Base-by-base conservation (phyloP, 768 basidiomycete genomes). In the Sutorius australiensis region DNA sequence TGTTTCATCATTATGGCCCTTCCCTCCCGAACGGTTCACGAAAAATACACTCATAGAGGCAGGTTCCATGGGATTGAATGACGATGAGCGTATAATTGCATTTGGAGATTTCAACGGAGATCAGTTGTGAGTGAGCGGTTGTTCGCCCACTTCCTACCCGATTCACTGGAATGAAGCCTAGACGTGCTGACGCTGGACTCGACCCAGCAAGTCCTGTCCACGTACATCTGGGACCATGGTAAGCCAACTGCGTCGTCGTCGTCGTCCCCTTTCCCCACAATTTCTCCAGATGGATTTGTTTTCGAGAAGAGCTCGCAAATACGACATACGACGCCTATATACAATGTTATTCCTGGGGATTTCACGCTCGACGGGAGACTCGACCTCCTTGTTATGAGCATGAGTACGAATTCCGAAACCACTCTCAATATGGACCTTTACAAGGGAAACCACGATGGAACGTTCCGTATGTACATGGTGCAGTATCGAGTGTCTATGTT, bases 91-190 rank as follows among this genome's bases (percentile, higher is more conserved):
- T 47, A 79, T 97, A 17, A 78, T 92, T 54, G 95, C 94, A 8
- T 90, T 92, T 61, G 97, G 94, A 31, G 95, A 99, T 73, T 95
- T 95, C 69, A 84, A 98, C 67, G 94, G 91, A 5, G 93, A 98
- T 69, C 94, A 98, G 67, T 89, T 90, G 93, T 97, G 67, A 66
- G 90, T 73, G 17, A 53, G 39, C 43, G 36, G 16, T 16, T 5
- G 10, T 19, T 11, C 28, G 33, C 42, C 37, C 30, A 10, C 7
- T 12, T 31, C 37, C 21, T 38, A 17, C 28, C 30, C 30, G 43
- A 47, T 46, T 31, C 32, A 46, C 40, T 30, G 27, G 37, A 41
- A 43, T 49, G 24, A 61, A 97, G 94, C 60, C 67, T 92, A 56
- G 95, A 98, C 70, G 72, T 93, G 4, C 73, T 98, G 40, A 76